These are phyloP conservation scores for Fraxinus nigra DNA, from an alignment of 305 asterid species.

Conservation along the genomic window DNA sequence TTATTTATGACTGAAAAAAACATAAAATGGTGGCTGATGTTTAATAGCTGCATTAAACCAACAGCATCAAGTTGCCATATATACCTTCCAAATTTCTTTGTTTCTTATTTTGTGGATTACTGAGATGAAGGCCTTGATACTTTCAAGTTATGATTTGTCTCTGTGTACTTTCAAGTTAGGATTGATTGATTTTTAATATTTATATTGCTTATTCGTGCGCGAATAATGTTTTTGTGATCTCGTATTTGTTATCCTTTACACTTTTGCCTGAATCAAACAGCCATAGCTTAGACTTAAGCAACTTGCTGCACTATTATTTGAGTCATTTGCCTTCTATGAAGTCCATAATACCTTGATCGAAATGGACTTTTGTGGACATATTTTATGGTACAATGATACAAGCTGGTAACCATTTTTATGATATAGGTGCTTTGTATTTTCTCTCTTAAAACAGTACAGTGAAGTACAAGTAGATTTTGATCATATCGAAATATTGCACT, in stretches of 20 bases:
- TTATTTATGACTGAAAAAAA: not conserved
- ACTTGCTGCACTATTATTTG: not conserved
- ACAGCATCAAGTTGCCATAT: not conserved
- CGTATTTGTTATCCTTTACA: not conserved
- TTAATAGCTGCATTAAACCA: not conserved
- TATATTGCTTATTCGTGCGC: not conserved
- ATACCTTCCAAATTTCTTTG: not conserved
- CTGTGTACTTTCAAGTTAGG: not conserved
- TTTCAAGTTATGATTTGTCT: not conserved
- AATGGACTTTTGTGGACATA: not conserved
- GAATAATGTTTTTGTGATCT: not conserved
- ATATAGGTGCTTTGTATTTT: not conserved
- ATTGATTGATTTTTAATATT: not conserved
- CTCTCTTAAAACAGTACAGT: not conserved
- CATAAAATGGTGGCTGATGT: not conserved
- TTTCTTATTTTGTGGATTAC: not conserved
- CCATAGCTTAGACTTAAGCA: not conserved
- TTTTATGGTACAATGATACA: not conserved
- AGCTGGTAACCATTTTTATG: not conserved
- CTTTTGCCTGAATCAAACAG: not conserved
- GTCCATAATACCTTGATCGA: not conserved
- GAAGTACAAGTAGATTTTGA: not conserved
- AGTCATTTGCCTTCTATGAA: not conserved
- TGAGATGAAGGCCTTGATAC: not conserved
- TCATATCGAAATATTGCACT: not conserved